phyloP scores from a whole-genome alignment of 768 basidiomycete genomes.

The Ramaria sp. region DNA sequence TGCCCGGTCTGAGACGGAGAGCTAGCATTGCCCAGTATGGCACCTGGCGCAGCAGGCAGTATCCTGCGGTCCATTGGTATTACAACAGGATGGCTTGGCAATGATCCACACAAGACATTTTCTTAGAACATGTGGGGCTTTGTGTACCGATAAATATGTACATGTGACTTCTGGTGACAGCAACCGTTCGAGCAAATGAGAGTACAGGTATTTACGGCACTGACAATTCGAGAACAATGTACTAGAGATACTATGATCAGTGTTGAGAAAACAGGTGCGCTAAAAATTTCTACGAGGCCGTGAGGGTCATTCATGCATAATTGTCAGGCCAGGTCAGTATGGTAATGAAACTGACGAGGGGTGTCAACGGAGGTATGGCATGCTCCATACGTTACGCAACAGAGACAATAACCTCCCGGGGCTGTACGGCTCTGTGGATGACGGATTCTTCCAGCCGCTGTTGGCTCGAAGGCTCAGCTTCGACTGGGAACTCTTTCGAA shows the following conservation, averaged over 20 bases:
- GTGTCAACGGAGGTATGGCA: neutral
- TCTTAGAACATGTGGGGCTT: neutral
- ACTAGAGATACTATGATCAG: too few relatives aligned
- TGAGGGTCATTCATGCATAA: too few relatives aligned
- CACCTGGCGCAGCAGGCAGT: constrained; percentile 1
- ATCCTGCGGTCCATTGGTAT: constrained; percentile 7
- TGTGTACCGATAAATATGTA: too few relatives aligned
- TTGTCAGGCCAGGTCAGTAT: too few relatives aligned
- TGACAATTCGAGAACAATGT: too few relatives aligned
- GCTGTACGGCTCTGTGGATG: neutral
- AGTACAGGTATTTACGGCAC: neutral
- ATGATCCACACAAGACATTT: neutral
- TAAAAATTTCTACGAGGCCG: constrained; percentile 1
- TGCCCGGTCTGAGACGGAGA: neutral
- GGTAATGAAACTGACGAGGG: neutral
- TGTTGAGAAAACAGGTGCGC: neutral
- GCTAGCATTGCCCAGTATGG: neutral
- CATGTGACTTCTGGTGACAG: too few relatives aligned
- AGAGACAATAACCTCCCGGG: neutral
- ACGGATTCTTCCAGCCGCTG: neutral
- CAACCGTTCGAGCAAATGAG: neutral
- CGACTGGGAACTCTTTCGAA: neutral
- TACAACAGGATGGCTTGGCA: neutral
- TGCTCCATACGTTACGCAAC: neutral
- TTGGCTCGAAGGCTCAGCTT: neutral